Evolutionary conservation across 176 grass and related monocot genomes (phyloP).

Genomic region (Oryza australiensis): DNA sequence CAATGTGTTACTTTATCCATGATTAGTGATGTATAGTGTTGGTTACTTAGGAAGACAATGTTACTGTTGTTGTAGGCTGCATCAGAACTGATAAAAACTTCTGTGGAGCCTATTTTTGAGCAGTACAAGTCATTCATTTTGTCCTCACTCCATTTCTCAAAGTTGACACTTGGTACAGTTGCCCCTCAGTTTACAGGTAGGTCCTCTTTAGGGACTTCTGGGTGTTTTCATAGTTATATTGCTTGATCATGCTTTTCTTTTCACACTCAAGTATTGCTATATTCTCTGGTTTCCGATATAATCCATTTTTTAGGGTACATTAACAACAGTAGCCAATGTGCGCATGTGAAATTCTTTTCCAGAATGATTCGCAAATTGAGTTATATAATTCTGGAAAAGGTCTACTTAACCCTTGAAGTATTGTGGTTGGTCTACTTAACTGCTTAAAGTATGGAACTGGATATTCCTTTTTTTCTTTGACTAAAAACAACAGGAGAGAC

Average conservation of each 20-base stretch:
- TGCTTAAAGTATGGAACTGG: not conserved
- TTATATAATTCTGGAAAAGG: not conserved
- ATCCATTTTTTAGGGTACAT: not conserved
- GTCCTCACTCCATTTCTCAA: conserved; percentile 87
- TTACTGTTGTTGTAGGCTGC: conserved; percentile 69
- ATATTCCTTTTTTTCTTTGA: not conserved
- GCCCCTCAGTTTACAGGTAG: conserved; percentile 97
- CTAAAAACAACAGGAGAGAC: not conserved
- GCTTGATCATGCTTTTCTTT: conserved; percentile 27
- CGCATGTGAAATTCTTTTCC: not conserved
- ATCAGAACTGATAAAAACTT: conserved; percentile 90
- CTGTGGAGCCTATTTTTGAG: conserved; percentile 93
- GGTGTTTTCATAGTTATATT: not conserved
- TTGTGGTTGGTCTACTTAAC: not conserved
- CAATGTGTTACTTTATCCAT: too few species aligned
- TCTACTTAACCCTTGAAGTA: not conserved
- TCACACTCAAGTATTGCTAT: conserved; percentile 3
- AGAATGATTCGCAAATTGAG: not conserved
- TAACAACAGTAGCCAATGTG: not conserved
- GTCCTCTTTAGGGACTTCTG: not conserved
- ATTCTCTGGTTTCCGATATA: not conserved
- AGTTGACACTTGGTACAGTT: conserved; percentile 96
- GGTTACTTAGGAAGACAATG: conserved; percentile 24
- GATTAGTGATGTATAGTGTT: conserved; percentile 31
- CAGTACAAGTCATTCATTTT: conserved; percentile 93